These are phyloP conservation scores for Hyaloscypha hepaticicola DNA, from an alignment of 495 filamentous ascomycete genomes.

Conservation along the genomic window DNA sequence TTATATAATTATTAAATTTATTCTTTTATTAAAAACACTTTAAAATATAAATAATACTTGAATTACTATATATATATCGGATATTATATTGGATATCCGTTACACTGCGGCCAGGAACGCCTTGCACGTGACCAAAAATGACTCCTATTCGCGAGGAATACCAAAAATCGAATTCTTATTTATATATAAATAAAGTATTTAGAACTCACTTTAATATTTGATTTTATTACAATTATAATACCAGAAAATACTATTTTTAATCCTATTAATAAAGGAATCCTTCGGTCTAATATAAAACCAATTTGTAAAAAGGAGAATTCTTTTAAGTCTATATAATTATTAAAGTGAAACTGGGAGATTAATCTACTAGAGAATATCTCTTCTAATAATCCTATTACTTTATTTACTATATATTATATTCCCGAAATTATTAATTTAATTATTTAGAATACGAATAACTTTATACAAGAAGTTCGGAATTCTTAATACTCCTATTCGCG, in stretches of 20 bases:
- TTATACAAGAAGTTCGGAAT: no score
- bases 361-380: not conserved
- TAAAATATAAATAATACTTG: no score
- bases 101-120: no score
- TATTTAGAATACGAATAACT: no score
- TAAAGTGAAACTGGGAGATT: not conserved
- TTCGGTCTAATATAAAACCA: not conserved
- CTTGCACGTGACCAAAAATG: no score
- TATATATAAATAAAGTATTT: not conserved
- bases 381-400: no score
- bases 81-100: no score
- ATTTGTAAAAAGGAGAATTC: not conserved
- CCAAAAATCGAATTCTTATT: not conserved
- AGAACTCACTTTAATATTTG: not conserved
- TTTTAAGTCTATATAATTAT: not conserved
- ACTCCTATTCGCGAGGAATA: not conserved
- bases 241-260: not conserved
- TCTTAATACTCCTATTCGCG: conserved; percentile 3
- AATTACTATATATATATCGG: no score
- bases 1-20: no score
- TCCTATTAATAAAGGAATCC: not conserved
- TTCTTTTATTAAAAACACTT: no score
- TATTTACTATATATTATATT: no score
- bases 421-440: no score
- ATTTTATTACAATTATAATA: not conserved